phyloP scores from a whole-genome alignment of 306 rosid species.

The Gastrolobium villosum region DNA sequence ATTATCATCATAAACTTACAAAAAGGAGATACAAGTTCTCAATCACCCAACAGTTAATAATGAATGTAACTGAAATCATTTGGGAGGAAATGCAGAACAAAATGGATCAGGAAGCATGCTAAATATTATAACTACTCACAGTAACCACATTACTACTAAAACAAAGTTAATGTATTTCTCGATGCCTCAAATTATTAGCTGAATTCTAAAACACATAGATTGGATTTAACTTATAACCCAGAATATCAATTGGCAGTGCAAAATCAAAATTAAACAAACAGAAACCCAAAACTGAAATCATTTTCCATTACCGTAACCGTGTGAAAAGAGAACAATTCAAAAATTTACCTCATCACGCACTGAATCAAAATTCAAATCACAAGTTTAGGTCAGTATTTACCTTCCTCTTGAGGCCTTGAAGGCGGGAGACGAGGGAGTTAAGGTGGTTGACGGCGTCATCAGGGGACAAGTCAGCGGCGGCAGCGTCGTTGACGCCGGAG shows the following conservation, averaged over 20 bases:
- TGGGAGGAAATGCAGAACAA: background rate
- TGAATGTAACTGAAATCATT: slow-evolving; percentile 2
- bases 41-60: background rate
- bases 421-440: slow-evolving; percentile 81
- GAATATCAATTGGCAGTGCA: slow-evolving; percentile 18
- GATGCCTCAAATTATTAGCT: slow-evolving; percentile 23
- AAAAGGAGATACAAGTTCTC: background rate
- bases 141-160: slow-evolving; percentile 31
- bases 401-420: slow-evolving; percentile 93
- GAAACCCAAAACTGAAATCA: background rate
- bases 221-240: slow-evolving; percentile 1
- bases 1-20: slow-evolving; percentile 12
- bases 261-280: slow-evolving; percentile 28
- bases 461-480: slow-evolving; percentile 55
- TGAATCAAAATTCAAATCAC: slow-evolving; percentile 20
- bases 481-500: slow-evolving; percentile 68
- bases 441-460: slow-evolving; percentile 83
- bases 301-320: background rate
- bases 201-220: background rate
- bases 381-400: slow-evolving; percentile 55
- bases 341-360: background rate
- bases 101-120: slow-evolving; percentile 17
- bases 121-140: background rate
- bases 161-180: background rate
- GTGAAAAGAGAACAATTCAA: background rate